Evolutionary conservation across 225 moss, liverwort and hornwort genomes (phyloP), one percentile per base, ranked within the genome.

Genomic region (Physcomitrium patens): DNA sequence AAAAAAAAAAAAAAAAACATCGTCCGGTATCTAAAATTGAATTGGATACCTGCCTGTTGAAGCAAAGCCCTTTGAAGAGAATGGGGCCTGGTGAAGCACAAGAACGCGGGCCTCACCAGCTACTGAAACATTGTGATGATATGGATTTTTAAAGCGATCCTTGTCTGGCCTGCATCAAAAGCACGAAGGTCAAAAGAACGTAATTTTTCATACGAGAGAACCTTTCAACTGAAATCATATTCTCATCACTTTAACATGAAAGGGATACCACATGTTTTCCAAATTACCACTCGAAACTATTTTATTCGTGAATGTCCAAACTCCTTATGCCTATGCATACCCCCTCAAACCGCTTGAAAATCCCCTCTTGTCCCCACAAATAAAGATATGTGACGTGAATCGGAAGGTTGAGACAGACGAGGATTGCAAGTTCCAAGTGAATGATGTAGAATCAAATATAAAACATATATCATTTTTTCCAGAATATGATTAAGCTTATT

Each of bases 101-200:
- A 94, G 71, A 28, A 57, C 82, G 44, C 15, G 74, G 22, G 72
- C 63, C 55, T 67, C 83, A 65, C 85, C 89, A 47, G 69, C 70
- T 57, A 73, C 60, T 53, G 45, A 50, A 44, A 93, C 74, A 18
- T 79, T 80, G 55, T 91, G 83, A 51, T 79, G 55, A 72, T 91
- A 91, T 52, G 93, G 89, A 26, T 85, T 82, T 81, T 85, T 83
- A 68, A 93, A 91, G 27, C 93, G 89, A 75, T 91, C 89, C 73
- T 84, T 91, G 64, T 91, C 89, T 26, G 91, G 91, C 76, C 91
- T 91, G 82, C 81, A 71, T 71, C 77, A 59, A 43, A 73, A 65
- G 46, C 23, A 71, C 55, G 27, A 18, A 56, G 20, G n/a, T 69
- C 60, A 72, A 46, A n/a, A n/a, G n/a, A n/a, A 44, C 26, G 8